phyloP scores from a whole-genome alignment of 139 green algal species.

The Astrephomene gubernaculifera region DNA sequence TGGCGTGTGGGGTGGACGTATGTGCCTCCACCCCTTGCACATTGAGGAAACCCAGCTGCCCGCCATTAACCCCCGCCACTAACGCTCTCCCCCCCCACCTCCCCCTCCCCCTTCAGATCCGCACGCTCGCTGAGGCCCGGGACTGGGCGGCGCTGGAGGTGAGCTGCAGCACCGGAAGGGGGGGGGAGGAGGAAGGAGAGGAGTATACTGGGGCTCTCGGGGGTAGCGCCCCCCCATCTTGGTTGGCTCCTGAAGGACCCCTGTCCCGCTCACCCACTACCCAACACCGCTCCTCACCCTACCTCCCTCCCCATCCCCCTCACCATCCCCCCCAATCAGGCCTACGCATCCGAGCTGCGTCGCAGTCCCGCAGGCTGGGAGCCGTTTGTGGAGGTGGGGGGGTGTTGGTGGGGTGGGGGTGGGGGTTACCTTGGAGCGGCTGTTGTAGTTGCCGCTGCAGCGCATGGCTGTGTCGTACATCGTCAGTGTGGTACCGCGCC shows the following conservation, averaged over 20 bases:
- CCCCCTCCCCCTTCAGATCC: conserved; percentile 50
- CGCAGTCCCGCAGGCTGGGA: conserved; percentile 59
- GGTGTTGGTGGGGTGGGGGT: not conserved
- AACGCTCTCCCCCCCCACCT: not conserved
- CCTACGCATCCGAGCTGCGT: conserved; percentile 57
- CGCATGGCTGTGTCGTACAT: too few species aligned
- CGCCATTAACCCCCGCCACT: not conserved
- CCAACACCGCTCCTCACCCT: not conserved
- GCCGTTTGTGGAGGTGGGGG: conserved; percentile 66
- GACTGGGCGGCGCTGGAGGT: conserved; percentile 78
- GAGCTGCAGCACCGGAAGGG: not conserved
- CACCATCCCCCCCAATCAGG: not conserved
- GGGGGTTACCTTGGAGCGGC: too few species aligned
- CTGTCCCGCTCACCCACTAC: not conserved
- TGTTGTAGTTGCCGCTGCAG: too few species aligned
- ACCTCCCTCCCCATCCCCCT: not conserved
- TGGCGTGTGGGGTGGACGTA: too few species aligned
- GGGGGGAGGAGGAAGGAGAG: not conserved
- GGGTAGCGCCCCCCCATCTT: not conserved
- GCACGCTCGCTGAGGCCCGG: conserved; percentile 59
- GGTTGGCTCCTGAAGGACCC: too few species aligned
- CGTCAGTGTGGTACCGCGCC: too few species aligned
- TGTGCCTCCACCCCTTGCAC: too few species aligned
- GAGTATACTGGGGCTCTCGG: too few species aligned
- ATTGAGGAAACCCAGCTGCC: not conserved